These are phyloP conservation scores for Lasiosphaeriaceae sp. DNA, from an alignment of 495 filamentous ascomycete species.

Conservation along the genomic window DNA sequence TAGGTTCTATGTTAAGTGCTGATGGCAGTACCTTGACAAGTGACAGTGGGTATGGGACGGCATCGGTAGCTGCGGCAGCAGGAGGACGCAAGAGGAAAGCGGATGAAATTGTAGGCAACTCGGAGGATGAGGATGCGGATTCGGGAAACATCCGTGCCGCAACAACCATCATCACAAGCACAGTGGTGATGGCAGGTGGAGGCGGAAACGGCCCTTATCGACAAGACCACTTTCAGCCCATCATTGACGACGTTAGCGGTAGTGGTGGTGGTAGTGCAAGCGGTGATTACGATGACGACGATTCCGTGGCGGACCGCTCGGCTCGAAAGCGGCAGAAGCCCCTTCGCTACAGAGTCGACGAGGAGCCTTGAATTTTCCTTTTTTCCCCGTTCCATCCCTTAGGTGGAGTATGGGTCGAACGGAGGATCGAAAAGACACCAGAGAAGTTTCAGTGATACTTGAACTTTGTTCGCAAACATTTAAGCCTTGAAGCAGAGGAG, in stretches of 20 bases:
- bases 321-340: slow-evolving; percentile 24
- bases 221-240: slow-evolving; percentile 14
- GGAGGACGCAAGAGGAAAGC: slow-evolving; percentile 6
- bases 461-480: no score
- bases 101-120: neutral
- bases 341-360: slow-evolving; percentile 19
- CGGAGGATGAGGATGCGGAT: neutral
- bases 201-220: neutral
- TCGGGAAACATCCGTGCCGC: no score
- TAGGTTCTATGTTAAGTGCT: neutral
- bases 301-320: slow-evolving; percentile 9
- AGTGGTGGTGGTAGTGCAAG: neutral
- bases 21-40: neutral
- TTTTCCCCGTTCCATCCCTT: no score
- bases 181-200: neutral
- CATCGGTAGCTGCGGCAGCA: neutral
- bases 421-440: no score
- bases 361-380: neutral
- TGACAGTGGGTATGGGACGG: neutral
- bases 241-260: slow-evolving; percentile 9
- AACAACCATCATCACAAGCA: neutral
- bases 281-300: slow-evolving; percentile 11
- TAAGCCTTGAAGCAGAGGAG: no score
- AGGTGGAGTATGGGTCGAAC: no score
- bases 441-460: no score